Base-by-base conservation (phyloP, 1,284 basidiomycete species). In the Bjerkandera adusta region DNA sequence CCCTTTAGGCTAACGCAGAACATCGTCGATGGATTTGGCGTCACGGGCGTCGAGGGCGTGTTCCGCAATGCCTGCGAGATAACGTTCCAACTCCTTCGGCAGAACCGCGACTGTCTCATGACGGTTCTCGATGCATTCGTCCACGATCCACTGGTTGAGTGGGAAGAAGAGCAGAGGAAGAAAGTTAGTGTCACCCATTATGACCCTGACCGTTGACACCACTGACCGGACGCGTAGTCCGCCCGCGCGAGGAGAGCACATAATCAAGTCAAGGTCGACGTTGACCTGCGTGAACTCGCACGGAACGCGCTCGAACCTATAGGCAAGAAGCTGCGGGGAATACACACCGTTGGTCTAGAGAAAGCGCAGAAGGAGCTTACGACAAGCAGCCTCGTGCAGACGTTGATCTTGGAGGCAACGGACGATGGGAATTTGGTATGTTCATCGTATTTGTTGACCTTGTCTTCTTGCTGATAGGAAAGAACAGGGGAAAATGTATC, bases 1-100 rank as follows among this genome's bases (percentile, higher is more conserved):
- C 96, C 97, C 0, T 99, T 99, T 73, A 80, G 97, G 43, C 73
- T 99, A 33, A 98, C 97, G 4, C 91, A 94, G 54, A 99, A 99
- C 62, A 71, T 98, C 57, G 81, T 95, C 32, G 94, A 96, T 59
- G 97, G 91, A 0, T 72, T 99, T 45, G 97, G 97, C 2, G 87
- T 99, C 5, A 96, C 89, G 0, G 94, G 95, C 0, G 85, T 92
- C 1, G 97, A 99, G 76, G 95, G 96, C 24, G 87, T 92, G 8
- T 99, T 92, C 72, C 89, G 97, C 22, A 89, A 87, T 47, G 85
- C 94, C 0, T 94, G 92, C 56, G 96, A 99, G 68, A 84, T 97
- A 48, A 90, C 95, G 0, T 77, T 99, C 72, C 79, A 85, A 48
- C 75, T 98, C 25, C 76, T 99, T 26, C 81, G 93, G 24, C 83